phyloP scores from a whole-genome alignment of 495 filamentous ascomycete genomes.

The Hyaloscypha variabilis region DNA sequence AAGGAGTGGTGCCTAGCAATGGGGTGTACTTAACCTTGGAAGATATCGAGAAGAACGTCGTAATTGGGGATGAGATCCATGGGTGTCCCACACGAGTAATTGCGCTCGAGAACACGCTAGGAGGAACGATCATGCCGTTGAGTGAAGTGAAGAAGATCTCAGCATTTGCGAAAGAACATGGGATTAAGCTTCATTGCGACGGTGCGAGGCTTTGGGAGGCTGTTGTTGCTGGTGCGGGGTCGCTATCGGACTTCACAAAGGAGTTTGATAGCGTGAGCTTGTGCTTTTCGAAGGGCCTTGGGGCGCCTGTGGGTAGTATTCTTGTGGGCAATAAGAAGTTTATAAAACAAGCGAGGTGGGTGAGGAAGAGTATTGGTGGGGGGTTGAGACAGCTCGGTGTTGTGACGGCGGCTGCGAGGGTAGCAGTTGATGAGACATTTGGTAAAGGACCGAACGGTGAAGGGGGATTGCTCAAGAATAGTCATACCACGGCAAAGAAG shows the following conservation, averaged over 20 bases:
- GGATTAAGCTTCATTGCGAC: slow-evolving; percentile 78
- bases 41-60: slow-evolving; percentile 63
- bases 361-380: slow-evolving; percentile 84
- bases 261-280: slow-evolving; percentile 81
- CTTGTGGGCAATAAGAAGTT: slow-evolving; percentile 67
- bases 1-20: slow-evolving; percentile 63
- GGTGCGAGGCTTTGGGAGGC: slow-evolving; percentile 87
- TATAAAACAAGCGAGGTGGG: slow-evolving; percentile 74
- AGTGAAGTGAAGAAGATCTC: slow-evolving; percentile 67
- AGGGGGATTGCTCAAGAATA: slow-evolving; percentile 62
- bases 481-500: slow-evolving; percentile 66
- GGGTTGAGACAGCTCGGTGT: slow-evolving; percentile 74
- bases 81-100: slow-evolving; percentile 78
- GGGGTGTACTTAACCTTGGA: slow-evolving; percentile 73
- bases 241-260: slow-evolving; percentile 65
- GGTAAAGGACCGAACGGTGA: slow-evolving; percentile 59
- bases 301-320: slow-evolving; percentile 84
- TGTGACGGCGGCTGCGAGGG: slow-evolving; percentile 58
- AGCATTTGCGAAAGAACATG: slow-evolving; percentile 66
- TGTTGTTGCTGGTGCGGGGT: slow-evolving; percentile 59
- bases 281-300: slow-evolving; percentile 89
- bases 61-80: slow-evolving; percentile 58
- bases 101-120: slow-evolving; percentile 82
- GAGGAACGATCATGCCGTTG: slow-evolving; percentile 77
- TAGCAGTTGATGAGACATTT: slow-evolving; percentile 71